phyloP scores from a whole-genome alignment of 1,284 basidiomycete species.

The Cerrena zonata region DNA sequence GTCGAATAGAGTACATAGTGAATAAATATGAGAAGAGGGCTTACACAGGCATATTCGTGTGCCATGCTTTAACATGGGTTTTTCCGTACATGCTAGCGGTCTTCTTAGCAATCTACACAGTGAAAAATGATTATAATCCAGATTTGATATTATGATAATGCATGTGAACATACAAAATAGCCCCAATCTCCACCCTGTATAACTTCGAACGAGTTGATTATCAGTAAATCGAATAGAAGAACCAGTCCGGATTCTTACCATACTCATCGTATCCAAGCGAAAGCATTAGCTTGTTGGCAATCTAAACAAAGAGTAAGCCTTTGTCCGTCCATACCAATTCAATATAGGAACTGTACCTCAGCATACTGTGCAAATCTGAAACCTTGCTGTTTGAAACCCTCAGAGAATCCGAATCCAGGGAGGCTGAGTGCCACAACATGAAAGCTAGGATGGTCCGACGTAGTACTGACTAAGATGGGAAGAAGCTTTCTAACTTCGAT shows the following conservation, averaged over 20 bases:
- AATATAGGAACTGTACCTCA: too few species aligned
- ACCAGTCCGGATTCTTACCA: conserved; percentile 29
- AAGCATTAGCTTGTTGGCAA: conserved; percentile 42
- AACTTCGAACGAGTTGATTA: conserved; percentile 29
- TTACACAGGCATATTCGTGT: conserved; percentile 8
- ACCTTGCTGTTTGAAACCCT: conserved; percentile 33
- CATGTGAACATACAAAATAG: conserved; percentile 29
- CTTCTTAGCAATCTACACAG: not conserved
- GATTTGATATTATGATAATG: not conserved
- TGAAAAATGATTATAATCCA: not conserved
- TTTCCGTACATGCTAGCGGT: not conserved
- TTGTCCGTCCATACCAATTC: conserved; percentile 12
- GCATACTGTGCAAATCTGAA: conserved; percentile 20
- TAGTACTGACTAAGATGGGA: conserved; percentile 39
- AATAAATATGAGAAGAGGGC: not conserved
- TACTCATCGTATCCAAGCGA: conserved; percentile 44
- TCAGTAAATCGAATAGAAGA: too few species aligned
- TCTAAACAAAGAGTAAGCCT: conserved; percentile 25
- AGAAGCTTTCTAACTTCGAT: conserved; percentile 50
- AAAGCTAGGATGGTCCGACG: conserved; percentile 46
- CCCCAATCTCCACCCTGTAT: conserved; percentile 47
- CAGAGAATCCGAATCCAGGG: conserved; percentile 52
- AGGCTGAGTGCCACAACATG: conserved; percentile 51
- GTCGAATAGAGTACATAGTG: conserved; percentile 19
- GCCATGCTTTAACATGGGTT: conserved; percentile 10